Conservation (phyloP, 805 yeast genomes). For the Jamesozyma jinghongensis region DNA sequence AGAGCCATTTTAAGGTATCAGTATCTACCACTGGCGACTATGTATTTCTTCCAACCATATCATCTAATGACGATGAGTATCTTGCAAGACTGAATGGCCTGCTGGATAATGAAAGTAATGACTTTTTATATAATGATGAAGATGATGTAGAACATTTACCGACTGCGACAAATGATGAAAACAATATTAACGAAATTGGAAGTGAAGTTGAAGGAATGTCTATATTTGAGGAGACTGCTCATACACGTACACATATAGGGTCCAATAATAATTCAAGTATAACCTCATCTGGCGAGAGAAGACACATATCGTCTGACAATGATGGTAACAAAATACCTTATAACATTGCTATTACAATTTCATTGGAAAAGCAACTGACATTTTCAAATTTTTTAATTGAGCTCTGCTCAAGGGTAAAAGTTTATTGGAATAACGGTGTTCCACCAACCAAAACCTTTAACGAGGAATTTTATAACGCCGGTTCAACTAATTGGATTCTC, state of each 20-base stretch:
- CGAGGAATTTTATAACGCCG: constrained; percentile 42
- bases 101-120: constrained; percentile 6
- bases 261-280: neutral
- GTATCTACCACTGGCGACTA: constrained; percentile 31
- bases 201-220: neutral
- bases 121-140: constrained; percentile 2
- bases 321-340: constrained; percentile 33
- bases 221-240: neutral
- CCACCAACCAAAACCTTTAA: constrained; percentile 37
- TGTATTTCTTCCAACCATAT: constrained; percentile 30
- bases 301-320: constrained; percentile 1
- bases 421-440: constrained; percentile 48
- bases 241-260: neutral
- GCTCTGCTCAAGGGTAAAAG: constrained; percentile 36
- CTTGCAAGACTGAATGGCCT: constrained; percentile 22
- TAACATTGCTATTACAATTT: constrained; percentile 44
- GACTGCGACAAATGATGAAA: neutral
- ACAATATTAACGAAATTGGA: too few species aligned
- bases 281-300: neutral
- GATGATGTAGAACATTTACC: neutral
- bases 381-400: constrained; percentile 35
- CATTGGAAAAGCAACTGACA: constrained; percentile 34
- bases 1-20: constrained; percentile 16
- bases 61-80: constrained; percentile 29
- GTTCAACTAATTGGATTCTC: constrained; percentile 40